Evolutionary conservation across 352 stramenopile species (phyloP).

Genomic region (Phytophthora syringae): DNA sequence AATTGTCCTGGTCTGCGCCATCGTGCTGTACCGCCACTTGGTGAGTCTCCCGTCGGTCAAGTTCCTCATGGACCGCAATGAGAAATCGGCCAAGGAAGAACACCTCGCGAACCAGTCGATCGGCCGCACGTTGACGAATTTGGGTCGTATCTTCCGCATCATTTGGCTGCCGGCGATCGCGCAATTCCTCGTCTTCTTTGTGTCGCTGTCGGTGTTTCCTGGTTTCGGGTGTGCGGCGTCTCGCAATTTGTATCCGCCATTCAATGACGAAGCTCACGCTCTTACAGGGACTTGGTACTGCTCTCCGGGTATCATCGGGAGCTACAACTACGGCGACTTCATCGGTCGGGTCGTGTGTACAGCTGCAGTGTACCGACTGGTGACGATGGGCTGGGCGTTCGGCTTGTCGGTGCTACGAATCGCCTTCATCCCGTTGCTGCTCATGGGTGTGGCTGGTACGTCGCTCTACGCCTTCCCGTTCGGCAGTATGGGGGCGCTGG

Average conservation of each 20-base stretch:
- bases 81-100: slow-evolving; percentile 31
- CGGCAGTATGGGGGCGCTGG: slow-evolving; percentile 30
- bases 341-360: slow-evolving; percentile 58
- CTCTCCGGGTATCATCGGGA: slow-evolving; percentile 58
- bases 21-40: slow-evolving; percentile 48
- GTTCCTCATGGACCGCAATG: slow-evolving; percentile 64
- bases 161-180: slow-evolving; percentile 56
- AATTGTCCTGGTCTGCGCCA: slow-evolving; percentile 54
- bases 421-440: slow-evolving; percentile 59
- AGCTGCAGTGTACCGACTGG: slow-evolving; percentile 52
- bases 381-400: slow-evolving; percentile 55
- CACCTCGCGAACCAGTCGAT: slow-evolving; percentile 32
- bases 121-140: slow-evolving; percentile 37
- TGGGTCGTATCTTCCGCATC: slow-evolving; percentile 54
- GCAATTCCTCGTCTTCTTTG: slow-evolving; percentile 70
- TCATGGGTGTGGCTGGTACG: slow-evolving; percentile 63
- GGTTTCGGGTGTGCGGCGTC: slow-evolving; percentile 53
- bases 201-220: slow-evolving; percentile 55
- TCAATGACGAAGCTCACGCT: slow-evolving; percentile 21
- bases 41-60: slow-evolving; percentile 47
- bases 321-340: slow-evolving; percentile 73
- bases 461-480: slow-evolving; percentile 62
- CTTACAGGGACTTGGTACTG: slow-evolving; percentile 50
- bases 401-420: slow-evolving; percentile 47
- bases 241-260: slow-evolving; percentile 37